These are phyloP conservation scores for Aspergillus baeticus DNA, from an alignment of 495 filamentous ascomycete species.

Conservation along the genomic window DNA sequence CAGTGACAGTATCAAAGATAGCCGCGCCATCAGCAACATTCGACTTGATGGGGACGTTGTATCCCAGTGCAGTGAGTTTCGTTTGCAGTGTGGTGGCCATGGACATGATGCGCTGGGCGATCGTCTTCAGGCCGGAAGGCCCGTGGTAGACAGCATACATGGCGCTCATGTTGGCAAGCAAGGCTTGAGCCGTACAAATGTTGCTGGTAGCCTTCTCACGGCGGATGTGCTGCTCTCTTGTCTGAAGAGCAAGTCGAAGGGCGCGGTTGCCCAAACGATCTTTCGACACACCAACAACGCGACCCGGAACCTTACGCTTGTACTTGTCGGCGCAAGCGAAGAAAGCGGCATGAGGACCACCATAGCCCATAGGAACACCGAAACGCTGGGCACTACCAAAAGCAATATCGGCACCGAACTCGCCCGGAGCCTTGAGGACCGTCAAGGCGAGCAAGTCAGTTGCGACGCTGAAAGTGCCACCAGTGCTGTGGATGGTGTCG, in stretches of 20 bases:
- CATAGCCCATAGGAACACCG: constrained; percentile 91
- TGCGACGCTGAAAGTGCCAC: constrained; percentile 82
- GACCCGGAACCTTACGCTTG: constrained; percentile 94
- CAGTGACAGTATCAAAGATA: constrained; percentile 79
- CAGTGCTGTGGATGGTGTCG: constrained; percentile 74
- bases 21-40: constrained; percentile 51
- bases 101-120: constrained; percentile 74
- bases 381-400: constrained; percentile 96
- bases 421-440: constrained; percentile 84
- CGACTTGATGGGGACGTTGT: constrained; percentile 55
- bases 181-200: constrained; percentile 94
- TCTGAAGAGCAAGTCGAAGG: constrained; percentile 88
- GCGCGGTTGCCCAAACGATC: constrained; percentile 83
- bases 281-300: constrained; percentile 89
- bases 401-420: constrained; percentile 96
- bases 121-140: constrained; percentile 77
- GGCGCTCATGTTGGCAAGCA: constrained; percentile 95
- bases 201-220: constrained; percentile 99
- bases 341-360: constrained; percentile 96
- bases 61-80: constrained; percentile 64
- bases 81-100: constrained; percentile 69
- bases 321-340: constrained; percentile 91
- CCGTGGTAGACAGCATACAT: constrained; percentile 99
- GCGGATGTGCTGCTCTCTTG: constrained; percentile 94
- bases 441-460: constrained; percentile 93